Evolutionary conservation across 441 rosid species (phyloP).

Genomic region (Viola pubescens): DNA sequence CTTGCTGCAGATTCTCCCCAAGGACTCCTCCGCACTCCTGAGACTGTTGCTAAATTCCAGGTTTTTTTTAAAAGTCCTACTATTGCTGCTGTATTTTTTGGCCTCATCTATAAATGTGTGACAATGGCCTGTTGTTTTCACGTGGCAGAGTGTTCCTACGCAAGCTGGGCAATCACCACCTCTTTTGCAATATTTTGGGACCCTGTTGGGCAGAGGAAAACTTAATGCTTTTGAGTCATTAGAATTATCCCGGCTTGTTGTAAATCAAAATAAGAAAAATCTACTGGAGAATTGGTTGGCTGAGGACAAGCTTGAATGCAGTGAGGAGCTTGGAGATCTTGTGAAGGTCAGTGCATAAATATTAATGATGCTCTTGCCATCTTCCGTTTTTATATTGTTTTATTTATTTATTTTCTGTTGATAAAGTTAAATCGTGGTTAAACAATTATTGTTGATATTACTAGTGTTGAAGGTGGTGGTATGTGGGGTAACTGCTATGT

Average conservation of each 20-base stretch:
- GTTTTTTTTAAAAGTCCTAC: conserved; percentile 21
- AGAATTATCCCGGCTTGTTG: conserved; percentile 86
- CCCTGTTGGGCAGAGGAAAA: conserved; percentile 77
- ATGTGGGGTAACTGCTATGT: neutral
- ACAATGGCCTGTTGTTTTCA: conserved; percentile 7
- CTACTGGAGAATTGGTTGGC: conserved; percentile 87
- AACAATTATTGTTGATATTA: neutral
- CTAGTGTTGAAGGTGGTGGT: neutral
- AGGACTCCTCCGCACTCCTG: conserved; percentile 83
- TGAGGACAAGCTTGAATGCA: conserved; percentile 88
- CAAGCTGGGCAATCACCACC: conserved; percentile 96
- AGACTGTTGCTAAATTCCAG: conserved; percentile 89
- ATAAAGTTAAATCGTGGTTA: neutral
- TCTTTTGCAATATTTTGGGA: conserved; percentile 82
- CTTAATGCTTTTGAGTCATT: conserved; percentile 85
- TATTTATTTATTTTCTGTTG: neutral
- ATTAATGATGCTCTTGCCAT: no score
- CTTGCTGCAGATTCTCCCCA: conserved; percentile 97
- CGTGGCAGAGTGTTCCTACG: conserved; percentile 80
- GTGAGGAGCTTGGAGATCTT: conserved; percentile 93
- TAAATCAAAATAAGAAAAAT: conserved; percentile 87
- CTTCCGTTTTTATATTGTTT: no score
- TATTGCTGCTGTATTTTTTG: no score
- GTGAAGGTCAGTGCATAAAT: conserved; percentile 44
- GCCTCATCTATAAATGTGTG: no score